Percentiles rank a stretch among this genome's conserved stretches.
Evolutionary conservation across 768 basidiomycete species (phyloP).

Genomic region (Suillus cothurnatus): DNA sequence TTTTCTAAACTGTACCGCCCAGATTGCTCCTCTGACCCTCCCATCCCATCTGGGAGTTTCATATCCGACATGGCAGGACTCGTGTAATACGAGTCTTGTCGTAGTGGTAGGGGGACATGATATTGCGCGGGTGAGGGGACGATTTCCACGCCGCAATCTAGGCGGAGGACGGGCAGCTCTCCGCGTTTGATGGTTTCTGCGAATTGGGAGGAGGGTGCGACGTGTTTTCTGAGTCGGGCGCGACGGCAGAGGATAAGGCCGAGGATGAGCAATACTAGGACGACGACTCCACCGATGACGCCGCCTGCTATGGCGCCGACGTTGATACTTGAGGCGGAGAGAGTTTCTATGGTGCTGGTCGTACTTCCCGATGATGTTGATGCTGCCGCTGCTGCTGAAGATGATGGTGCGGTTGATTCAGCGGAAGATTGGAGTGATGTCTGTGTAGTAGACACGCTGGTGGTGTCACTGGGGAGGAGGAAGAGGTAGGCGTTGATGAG

Average conservation of each 20-base stretch:
- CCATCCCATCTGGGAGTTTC: conserved; percentile 19
- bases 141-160: conserved; percentile 25
- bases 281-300: conserved; percentile 49
- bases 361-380: conserved; percentile 8
- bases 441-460: no score
- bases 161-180: conserved; percentile 26
- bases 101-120: conserved; percentile 16
- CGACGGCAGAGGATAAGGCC: conserved; percentile 44
- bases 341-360: neutral
- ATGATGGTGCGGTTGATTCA: neutral
- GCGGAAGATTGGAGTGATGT: neutral
- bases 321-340: conserved; percentile 20
- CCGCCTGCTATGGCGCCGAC: conserved; percentile 56
- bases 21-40: conserved; percentile 15
- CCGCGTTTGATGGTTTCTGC: conserved; percentile 33
- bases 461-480: no score
- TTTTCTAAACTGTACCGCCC: conserved; percentile 20
- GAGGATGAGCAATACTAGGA: conserved; percentile 38
- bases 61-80: conserved; percentile 9
- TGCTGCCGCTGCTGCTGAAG: neutral
- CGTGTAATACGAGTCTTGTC: conserved; percentile 17
- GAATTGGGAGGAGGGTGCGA: conserved; percentile 66
- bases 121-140: conserved; percentile 10
- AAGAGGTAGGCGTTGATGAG: no score
- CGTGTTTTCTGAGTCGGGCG: conserved; percentile 41